Evolutionary conservation across 345 rosid species (phyloP), one percentile per base, ranked within the genome.

Genomic region (Eutrema yunnanense): DNA sequence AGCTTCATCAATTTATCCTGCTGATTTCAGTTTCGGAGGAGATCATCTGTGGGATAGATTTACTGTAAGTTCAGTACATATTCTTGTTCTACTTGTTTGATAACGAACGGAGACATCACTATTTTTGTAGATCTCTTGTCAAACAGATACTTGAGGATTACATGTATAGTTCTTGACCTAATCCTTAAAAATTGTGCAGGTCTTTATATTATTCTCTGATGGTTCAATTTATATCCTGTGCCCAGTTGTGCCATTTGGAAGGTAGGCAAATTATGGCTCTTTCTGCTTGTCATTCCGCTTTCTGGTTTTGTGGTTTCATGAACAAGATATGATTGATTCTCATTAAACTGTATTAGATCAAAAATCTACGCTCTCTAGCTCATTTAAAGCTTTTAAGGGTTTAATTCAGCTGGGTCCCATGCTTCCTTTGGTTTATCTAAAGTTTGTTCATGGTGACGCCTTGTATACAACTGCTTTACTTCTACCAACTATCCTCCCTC

Each of bases 11-110:
- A 76, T 90, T 65, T 89, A 89, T 80, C 87, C 98, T 47, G 97
- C 86, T 70, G 92, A 85, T 79, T 96, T 90, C 81, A 79, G 81
- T 72, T 96, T 92, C 54, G 95, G 99, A 38, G 96, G 88, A 81
- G 90, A 87, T 75, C 99, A 90, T 83, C 75, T 96, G 79, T 92
- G 99, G 99, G 97, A 96, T 75, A 82, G 88, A 60, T 88, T 96
- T 79, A 87, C 86, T 72, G 98, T 96, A 86, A 92, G 97, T 87
- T 74, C 67, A 43, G 37, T 62, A 47, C 36, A 33, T 8, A 37
- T 64, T 63, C 30, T 64, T 46, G 50, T 22, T 54, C 38, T 22
- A 34, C 38, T 34, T 53, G 71, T 54, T 71, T 71, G 37, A 6
- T 11, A 42, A 54, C 62, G 16, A 27, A 14, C 43, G 2, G 41